Percentiles rank a stretch among this genome's conserved stretches.
Conservation (phyloP, 805 yeast species). For the Suhomyces xylopsoci region DNA sequence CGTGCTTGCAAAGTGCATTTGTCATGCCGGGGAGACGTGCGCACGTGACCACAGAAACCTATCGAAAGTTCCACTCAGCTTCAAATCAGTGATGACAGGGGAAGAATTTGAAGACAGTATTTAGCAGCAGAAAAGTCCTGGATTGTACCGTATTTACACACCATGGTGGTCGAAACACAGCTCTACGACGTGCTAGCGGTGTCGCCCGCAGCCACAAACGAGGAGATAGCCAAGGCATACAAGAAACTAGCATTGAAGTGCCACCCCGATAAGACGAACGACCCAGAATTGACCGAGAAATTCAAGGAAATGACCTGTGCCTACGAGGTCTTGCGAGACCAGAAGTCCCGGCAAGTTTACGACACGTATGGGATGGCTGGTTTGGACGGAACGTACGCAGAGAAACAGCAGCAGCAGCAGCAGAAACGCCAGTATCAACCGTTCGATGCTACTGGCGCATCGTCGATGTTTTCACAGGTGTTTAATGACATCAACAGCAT, state of each 20-base stretch:
- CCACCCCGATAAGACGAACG: slow-evolving; percentile 65
- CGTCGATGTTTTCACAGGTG: slow-evolving; percentile 32
- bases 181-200: slow-evolving; percentile 38
- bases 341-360: slow-evolving; percentile 43
- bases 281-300: slow-evolving; percentile 47
- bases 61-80: slow-evolving; percentile 14
- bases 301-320: slow-evolving; percentile 67
- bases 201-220: slow-evolving; percentile 28
- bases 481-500: slow-evolving; percentile 33
- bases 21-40: background rate
- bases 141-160: background rate
- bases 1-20: background rate
- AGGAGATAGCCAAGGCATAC: slow-evolving; percentile 36
- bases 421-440: slow-evolving; percentile 4
- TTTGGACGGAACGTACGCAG: slow-evolving; percentile 25
- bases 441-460: slow-evolving; percentile 1
- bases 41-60: slow-evolving; percentile 9
- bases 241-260: slow-evolving; percentile 44
- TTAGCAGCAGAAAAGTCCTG: background rate
- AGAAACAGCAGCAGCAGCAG: background rate
- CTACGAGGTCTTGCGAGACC: slow-evolving; percentile 58
- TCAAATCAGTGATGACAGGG: background rate
- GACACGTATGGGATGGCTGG: slow-evolving; percentile 53
- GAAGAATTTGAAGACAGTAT: background rate
- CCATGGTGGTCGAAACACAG: slow-evolving; percentile 16